Evolutionary conservation across 441 rosid species (phyloP), one percentile per base, ranked within the genome.

Genomic region (Omphalea diandra): DNA sequence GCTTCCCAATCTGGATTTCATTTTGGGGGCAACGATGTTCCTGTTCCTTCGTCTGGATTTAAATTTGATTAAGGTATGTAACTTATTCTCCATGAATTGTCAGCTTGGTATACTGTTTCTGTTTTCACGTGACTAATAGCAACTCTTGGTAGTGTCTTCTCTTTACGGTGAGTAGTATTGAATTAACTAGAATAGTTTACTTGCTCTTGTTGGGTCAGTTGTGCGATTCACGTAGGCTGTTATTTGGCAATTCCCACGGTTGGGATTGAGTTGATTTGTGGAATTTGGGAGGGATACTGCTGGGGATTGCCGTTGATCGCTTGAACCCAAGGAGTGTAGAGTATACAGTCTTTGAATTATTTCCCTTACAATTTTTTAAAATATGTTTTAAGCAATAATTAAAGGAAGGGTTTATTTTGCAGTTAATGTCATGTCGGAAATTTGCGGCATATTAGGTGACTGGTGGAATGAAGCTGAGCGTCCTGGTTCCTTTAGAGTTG

Each of bases 41-140:
- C 76, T 14, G 80, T 82, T 70, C 93, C 96, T 47, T 74, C 93
- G 0, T 90, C 88, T 41, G 96, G 97, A 72, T 92, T 90, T 82
- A 88, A 83, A 64, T 92, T 92, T 69, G 75, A 84, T 83, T 92
- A 83, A 84, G 83, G 80, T 76, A 76, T 57, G 32, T 73, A 46
- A n/a, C 61, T 27, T 57, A 17, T 46, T 41, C 12, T 14, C 3
- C 43, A 27, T 1, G 24, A 46, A 55, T 36, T 3, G 43, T 9
- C 9, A 38, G 47, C 29, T 40, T 22, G 6, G 32, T 29, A 38
- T 49, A 38, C 7, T 17, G 20, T n/a, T 59, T 49, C 17, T 41
- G 9, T 54, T 56, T 20, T 18, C 20, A 35, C 11, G 24, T 7
- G 24, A 31, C 33, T 15, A n/a, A 41, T 33, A 46, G 33, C 24